Percentiles rank a stretch among this genome's conserved stretches.
These are phyloP conservation scores for Diplodia sapinea DNA, from an alignment of 2,329 filamentous ascomycete genomes.

Conservation along the genomic window DNA sequence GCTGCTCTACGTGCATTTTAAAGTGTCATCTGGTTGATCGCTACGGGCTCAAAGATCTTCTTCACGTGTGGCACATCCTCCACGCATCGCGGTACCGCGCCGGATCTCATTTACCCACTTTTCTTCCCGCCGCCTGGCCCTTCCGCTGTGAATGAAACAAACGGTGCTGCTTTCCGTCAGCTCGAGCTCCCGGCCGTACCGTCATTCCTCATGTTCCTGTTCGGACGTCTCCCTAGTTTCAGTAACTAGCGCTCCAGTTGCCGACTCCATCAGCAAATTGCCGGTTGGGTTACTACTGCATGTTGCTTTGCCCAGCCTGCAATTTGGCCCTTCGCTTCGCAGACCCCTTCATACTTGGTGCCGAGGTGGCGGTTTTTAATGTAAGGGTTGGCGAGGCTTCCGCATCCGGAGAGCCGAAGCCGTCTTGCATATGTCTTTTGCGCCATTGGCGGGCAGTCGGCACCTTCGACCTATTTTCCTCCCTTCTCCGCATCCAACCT, in stretches of 20 bases:
- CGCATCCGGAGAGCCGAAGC: not conserved
- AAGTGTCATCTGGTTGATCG: not conserved
- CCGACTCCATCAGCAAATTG: not conserved
- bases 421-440: not conserved
- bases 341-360: not conserved
- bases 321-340: conserved; percentile 1
- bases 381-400: conserved; percentile 9
- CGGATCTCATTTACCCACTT: not conserved
- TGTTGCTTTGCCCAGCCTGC: not conserved
- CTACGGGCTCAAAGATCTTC: not conserved
- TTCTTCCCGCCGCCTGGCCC: not conserved
- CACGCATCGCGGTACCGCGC: not conserved
- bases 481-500: not conserved
- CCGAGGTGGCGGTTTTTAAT: conserved; percentile 14
- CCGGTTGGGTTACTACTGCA: not conserved
- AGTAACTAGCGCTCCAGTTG: not conserved
- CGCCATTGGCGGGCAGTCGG: not conserved
- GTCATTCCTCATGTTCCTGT: not conserved
- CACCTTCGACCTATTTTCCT: not conserved
- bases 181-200: conserved; percentile 8
- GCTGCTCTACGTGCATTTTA: not conserved
- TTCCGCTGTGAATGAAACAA: not conserved
- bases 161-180: not conserved
- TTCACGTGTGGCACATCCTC: conserved; percentile 9
- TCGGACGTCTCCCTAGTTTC: not conserved